phyloP scores from a whole-genome alignment of 371 early-diverging fungal genomes.

The Dentiscutata heterogama region DNA sequence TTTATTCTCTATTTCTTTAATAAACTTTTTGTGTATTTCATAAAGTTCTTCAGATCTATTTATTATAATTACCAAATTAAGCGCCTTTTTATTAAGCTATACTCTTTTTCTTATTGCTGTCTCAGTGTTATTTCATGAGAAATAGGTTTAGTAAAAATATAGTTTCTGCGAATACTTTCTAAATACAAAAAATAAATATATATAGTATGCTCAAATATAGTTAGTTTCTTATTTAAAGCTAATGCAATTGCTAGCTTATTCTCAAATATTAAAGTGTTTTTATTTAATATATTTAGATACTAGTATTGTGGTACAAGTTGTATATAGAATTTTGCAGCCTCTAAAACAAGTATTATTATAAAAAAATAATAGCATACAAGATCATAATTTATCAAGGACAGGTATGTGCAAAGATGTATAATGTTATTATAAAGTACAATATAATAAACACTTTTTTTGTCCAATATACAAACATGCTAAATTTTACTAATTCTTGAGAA shows the following conservation, averaged over 20 bases:
- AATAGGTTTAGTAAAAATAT: not conserved
- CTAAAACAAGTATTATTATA: not conserved
- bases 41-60: too few relatives aligned
- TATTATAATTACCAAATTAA: not conserved
- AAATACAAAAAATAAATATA: not conserved
- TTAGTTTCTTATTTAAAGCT: not conserved
- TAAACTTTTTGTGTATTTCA: not conserved
- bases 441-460: not conserved
- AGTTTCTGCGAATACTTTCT: not conserved
- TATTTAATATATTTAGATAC: not conserved
- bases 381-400: not conserved
- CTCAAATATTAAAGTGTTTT: not conserved
- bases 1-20: too few relatives aligned
- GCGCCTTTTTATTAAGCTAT: not conserved
- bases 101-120: slow-evolving; percentile 4
- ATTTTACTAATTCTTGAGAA: too few relatives aligned
- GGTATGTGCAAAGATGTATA: not conserved
- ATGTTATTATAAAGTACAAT: not conserved
- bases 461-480: not conserved
- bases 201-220: not conserved
- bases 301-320: not conserved
- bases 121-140: not conserved
- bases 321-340: not conserved
- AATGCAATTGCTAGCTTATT: not conserved
- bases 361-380: not conserved